Evolutionary conservation across 2,329 filamentous ascomycete genomes (phyloP), one percentile per base, ranked within the genome.

Genomic region (Colletotrichum australisinense): DNA sequence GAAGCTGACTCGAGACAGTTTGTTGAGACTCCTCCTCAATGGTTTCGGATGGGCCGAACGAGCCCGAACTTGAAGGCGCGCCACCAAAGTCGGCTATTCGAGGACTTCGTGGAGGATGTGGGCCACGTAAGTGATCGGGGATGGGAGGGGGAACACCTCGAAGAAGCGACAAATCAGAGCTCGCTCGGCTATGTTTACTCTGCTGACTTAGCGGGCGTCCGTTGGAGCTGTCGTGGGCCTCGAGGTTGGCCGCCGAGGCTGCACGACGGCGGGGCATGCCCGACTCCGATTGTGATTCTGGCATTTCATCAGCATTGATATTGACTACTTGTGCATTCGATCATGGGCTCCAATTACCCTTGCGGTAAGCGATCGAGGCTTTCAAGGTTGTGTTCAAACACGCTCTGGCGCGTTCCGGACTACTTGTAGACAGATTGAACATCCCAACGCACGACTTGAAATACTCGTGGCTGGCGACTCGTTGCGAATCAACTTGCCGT

Each of bases 351-450:
- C 55, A 87, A 90, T 87, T 84, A 96, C 94, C 93, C 86, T 89
- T 88, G 82, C 90, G 89, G 77, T 88, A 88, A 62, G 89, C 84
- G 76, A 97, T 89, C 49, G 95, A 90, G 49, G 91, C 91, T 78
- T 91, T 89, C 70, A 98, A 84, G 76, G 98, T 92, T 28, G 92
- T 88, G 63, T 93, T 92, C 56, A 98, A 88, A 80, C 94, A 95
- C 78, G 91, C 89, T 79, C 93, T 92, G 76, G 94, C 92, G 75
- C 90, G 93, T 77, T 95, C 93, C 5, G 93, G 90, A 42, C 89
- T 90, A 70, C 91, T 90, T 56, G 89, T 85, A 6, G 94, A 94
- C 32, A 93, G 93, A 80, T 93, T 93, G 80, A 95, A 93, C 67
- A 93, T 91, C 74, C 91, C 90, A 74, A 96, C 88, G 77, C 91